Evolutionary conservation across 768 basidiomycete species (phyloP), one percentile per base, ranked within the genome.

Genomic region (Tulasnella sp.): DNA sequence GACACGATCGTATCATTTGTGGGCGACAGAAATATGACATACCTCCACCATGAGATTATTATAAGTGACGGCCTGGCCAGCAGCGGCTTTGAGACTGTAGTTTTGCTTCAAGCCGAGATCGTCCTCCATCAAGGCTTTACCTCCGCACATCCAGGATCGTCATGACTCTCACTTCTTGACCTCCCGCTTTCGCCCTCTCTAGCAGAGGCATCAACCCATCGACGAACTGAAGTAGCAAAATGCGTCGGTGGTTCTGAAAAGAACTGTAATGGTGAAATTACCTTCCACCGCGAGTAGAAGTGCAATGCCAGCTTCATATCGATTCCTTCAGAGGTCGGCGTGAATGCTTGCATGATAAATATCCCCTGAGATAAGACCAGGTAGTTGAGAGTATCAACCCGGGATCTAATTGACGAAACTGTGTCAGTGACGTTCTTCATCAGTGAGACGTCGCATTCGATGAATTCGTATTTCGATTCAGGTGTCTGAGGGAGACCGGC

Each of bases 401-500:
- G 34, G 34, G 34, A 38, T 21, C 29, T 56, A 26, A 56, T 26
- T 15, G 64, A 51, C 13, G 30, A 23, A 15, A 52, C 44, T 17
- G 53, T 50, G 17, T 21, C 45, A 11, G 44, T 19, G 27, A 67
- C 60, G 63, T 65, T 65, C 41, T 43, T 56, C 64, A 70, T 65
- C 21, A 64, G 44, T 23, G 65, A 52, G n/a, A 61, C 65, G 50
- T 70, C 68, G 60, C 69, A 69, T 49, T 60, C 27, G 3, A 70
- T 61, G 32, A 70, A 70, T 47, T 70, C 69, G 62, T 69, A 74
- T 19, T 60, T 65, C 38, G 61, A 63, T n/a, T 19, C 32, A 0
- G 24, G 7, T 3, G 63, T 56, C 38, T 64, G 34, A 3, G 61
- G 64, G 26, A 67, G 47, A 10, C 61, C 43, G 1, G 65, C 52